Conservation (phyloP, 2,329 filamentous ascomycete genomes). For the Penicillium brasilianum region DNA sequence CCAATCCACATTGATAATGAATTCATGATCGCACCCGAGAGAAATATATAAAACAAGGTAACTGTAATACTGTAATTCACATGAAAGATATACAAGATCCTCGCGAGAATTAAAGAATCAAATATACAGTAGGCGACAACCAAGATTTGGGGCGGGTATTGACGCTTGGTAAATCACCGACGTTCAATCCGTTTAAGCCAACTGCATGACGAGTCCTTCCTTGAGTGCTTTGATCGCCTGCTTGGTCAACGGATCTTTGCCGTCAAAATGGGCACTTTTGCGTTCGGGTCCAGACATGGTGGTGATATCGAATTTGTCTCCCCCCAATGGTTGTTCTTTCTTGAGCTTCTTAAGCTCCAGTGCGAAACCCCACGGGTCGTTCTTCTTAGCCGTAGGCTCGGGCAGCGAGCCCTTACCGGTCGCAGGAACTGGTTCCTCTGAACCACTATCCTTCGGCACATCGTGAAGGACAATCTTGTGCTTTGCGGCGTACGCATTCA, state of each 20-base stretch:
- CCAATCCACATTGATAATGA: no score
- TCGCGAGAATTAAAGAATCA: not conserved
- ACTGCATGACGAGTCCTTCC: conserved; percentile 40
- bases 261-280: conserved; percentile 37
- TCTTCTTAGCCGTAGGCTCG: conserved; percentile 3
- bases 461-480: conserved; percentile 27
- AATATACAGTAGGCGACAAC: not conserved
- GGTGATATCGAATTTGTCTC: conserved; percentile 47
- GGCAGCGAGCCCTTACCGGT: conserved; percentile 32
- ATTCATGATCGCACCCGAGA: no score
- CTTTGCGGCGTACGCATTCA: conserved; percentile 28
- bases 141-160: not conserved
- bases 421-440: conserved; percentile 9
- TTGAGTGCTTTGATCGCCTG: conserved; percentile 44
- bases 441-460: conserved; percentile 28
- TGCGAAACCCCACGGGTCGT: conserved; percentile 16
- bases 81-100: not conserved
- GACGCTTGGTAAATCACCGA: not conserved
- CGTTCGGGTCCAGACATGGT: conserved; percentile 41
- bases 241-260: conserved; percentile 46
- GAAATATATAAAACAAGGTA: no score
- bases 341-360: not conserved
- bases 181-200: conserved; percentile 3
- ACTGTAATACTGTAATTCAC: no score
- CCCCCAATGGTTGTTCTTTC: conserved; percentile 36